Evolutionary conservation across 192 early-diverging fungal species (phyloP).

Genomic region (Entomortierella chlamydospora): DNA sequence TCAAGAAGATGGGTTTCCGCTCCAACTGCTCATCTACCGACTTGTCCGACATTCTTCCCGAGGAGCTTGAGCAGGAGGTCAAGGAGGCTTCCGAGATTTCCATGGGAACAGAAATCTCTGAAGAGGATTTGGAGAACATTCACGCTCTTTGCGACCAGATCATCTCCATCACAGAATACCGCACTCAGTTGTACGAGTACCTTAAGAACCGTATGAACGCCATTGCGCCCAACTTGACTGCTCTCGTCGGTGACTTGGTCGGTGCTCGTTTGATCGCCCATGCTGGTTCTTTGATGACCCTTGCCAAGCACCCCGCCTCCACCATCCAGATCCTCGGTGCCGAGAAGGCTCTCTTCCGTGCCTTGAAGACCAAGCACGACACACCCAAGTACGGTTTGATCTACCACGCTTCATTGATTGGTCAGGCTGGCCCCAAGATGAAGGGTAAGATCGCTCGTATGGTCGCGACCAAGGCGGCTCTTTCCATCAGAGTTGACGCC

Average conservation of each 20-base stretch:
- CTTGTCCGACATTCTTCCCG: slow-evolving; percentile 86
- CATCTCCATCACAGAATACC: slow-evolving; percentile 94
- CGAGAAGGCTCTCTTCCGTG: slow-evolving; percentile 99
- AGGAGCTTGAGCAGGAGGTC: slow-evolving; percentile 91
- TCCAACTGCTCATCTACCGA: slow-evolving; percentile 83
- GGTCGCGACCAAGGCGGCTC: slow-evolving; percentile 91
- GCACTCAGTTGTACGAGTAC: slow-evolving; percentile 95
- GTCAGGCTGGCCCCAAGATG: slow-evolving; percentile 94
- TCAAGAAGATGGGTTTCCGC: slow-evolving; percentile 93
- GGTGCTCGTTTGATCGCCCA: slow-evolving; percentile 98
- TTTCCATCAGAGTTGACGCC: slow-evolving; percentile 93
- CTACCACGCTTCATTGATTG: slow-evolving; percentile 97
- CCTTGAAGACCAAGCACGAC: slow-evolving; percentile 98
- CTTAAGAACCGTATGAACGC: slow-evolving; percentile 97
- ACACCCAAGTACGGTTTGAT: slow-evolving; percentile 99
- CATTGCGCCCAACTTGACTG: slow-evolving; percentile 90
- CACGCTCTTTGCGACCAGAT: slow-evolving; percentile 94
- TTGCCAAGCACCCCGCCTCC: slow-evolving; percentile 97
- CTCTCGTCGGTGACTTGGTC: slow-evolving; percentile 98
- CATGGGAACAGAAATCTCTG: slow-evolving; percentile 98
- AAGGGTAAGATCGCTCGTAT: slow-evolving; percentile 99
- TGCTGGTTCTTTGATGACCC: slow-evolving; percentile 95
- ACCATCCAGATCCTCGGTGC: slow-evolving; percentile 99
- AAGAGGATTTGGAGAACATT: slow-evolving; percentile 98
- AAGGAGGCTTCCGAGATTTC: slow-evolving; percentile 98